Evolutionary conservation across 768 basidiomycete genomes (phyloP).

Genomic region (Boletellus ananas): DNA sequence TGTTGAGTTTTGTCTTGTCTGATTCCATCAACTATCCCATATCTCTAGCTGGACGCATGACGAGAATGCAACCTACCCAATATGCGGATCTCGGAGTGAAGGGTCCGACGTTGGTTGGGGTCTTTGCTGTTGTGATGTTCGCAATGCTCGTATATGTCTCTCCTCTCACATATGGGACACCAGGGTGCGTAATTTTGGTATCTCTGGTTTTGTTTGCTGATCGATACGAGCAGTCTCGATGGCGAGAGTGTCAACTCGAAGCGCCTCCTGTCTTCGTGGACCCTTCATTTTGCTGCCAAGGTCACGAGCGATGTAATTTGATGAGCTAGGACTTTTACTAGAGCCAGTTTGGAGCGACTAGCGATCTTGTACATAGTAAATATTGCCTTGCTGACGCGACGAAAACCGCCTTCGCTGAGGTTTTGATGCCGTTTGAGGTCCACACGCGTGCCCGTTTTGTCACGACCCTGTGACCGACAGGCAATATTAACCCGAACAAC

Average conservation of each 20-base stretch:
- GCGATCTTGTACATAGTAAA: conserved; percentile 20
- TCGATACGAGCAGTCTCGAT: conserved; percentile 54
- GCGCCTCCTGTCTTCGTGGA: conserved; percentile 86
- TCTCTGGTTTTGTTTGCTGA: conserved; percentile 8
- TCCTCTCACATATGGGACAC: conserved; percentile 94
- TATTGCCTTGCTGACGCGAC: conserved; percentile 14
- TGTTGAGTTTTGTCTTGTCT: conserved; percentile 85
- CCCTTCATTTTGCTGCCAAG: conserved; percentile 87
- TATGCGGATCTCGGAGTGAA: conserved; percentile 76
- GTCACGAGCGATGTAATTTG: conserved; percentile 39
- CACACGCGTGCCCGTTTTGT: conserved; percentile 16
- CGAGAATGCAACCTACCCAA: conserved; percentile 46
- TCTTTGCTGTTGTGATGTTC: conserved; percentile 59
- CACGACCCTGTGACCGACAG: conserved; percentile 3
- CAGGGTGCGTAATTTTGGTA: conserved; percentile 60
- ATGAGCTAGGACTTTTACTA: conserved; percentile 12
- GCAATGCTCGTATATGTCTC: conserved; percentile 70
- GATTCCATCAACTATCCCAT: conserved; percentile 92
- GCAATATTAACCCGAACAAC: conserved; percentile 8
- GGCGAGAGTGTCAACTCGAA: conserved; percentile 83
- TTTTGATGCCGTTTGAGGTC: conserved; percentile 1
- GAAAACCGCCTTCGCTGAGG: background rate
- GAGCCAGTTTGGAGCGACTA: conserved; percentile 2
- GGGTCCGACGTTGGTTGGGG: conserved; percentile 60
- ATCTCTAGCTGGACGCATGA: conserved; percentile 69